Base-by-base conservation (phyloP, 2,329 filamentous ascomycete species). In the Aureobasidium sp. region DNA sequence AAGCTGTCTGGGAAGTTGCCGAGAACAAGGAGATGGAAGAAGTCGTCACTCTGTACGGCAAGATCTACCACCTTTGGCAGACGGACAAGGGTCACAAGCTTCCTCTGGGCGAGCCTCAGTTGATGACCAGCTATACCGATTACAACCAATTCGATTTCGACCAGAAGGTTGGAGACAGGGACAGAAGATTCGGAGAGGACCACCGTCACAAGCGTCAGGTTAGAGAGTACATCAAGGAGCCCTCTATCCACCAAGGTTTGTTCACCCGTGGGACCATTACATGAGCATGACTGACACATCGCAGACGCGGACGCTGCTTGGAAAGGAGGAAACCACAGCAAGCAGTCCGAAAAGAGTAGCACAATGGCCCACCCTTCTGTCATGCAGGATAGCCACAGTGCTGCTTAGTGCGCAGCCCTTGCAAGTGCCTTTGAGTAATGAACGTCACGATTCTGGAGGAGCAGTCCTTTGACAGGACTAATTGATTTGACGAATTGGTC, bases 61-160 rank as follows among this genome's bases (percentile, higher is more conserved):
- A 96, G 71, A 84, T 87, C 1, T 94, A 88, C 72, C 90, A 96
- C 71, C 78, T 94, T 45, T 96, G 91, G 91, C 89, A 95, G 79
- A 84, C 87, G 16, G 90, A 95, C 74, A 78, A 83, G 6, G 89
- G 89, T 0, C 84, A 93, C 69, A 73, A 76, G 57, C 67, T 88
- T 59, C 86, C 86, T 1, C 69, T 87, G 65, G 85, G 86, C 0
- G 70, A 75, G 64, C 85, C 86, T 61, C 74, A 86, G 73, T 73
- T 88, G 66, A 87, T 89, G 83, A 84, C 80, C 64, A 87, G 85
- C 68, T 86, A 79, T 64, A 84, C 81, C 10, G 72, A 75, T 53
- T 57, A 61, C 6, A 74, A 76, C 15, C 81, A 83, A 72, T 77
- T 82, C 59, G 73, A 77, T 58, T 76, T 76, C 57, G 74, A 78